A percentile compares a stretch with the other conserved stretches of the same genome.
Conservation (phyloP, 257 asterid genomes). For the Lycium ferocissimum region DNA sequence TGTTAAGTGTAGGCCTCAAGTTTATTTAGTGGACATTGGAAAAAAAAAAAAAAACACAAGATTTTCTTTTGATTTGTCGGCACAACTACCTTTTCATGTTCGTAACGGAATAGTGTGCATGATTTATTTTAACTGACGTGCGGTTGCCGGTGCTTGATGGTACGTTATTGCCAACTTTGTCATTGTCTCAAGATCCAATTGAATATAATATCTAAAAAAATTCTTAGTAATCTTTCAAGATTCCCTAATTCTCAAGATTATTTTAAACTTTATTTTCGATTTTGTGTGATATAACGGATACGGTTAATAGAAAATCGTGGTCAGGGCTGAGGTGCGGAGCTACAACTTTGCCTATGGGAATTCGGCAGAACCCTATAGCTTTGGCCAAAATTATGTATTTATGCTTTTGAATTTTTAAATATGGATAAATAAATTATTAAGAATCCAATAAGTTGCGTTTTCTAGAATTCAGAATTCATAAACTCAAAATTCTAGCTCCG, state of each 20-base stretch:
- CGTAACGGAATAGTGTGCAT: neutral
- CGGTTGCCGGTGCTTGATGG: neutral
- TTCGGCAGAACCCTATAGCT: neutral
- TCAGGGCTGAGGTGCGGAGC: neutral
- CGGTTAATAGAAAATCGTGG: neutral
- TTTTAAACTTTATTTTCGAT: neutral
- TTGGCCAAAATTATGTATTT: neutral
- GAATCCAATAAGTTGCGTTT: neutral
- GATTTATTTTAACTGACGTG: constrained; percentile 20
- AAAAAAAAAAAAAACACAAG: too few relatives aligned
- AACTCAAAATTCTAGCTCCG: neutral
- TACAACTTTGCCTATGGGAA: neutral
- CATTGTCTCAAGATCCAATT: constrained; percentile 10
- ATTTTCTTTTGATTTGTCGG: constrained; percentile 23
- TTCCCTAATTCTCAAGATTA: neutral
- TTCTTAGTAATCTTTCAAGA: neutral
- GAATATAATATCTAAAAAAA: neutral
- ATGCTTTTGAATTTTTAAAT: too few relatives aligned
- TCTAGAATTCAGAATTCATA: neutral
- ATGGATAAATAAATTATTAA: neutral
- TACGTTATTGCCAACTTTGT: neutral
- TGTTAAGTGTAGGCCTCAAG: neutral
- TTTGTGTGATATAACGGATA: neutral
- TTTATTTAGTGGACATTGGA: neutral
- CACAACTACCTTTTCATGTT: constrained; percentile 23